phyloP scores from a whole-genome alignment of 2,329 filamentous ascomycete species.

The Dothistroma pini region DNA sequence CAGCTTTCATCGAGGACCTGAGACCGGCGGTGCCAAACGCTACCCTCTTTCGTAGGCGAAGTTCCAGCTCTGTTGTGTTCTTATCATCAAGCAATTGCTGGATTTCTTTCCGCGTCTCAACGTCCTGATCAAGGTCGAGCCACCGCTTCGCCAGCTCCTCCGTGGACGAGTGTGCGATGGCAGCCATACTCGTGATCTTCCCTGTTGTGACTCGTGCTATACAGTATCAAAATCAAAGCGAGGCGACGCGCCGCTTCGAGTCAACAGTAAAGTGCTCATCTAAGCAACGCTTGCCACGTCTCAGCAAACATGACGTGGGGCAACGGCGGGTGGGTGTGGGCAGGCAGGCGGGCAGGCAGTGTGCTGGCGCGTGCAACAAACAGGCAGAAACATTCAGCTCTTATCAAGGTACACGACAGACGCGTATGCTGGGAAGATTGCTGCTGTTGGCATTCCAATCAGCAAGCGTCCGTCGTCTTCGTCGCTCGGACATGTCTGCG shows the following conservation, averaged over 20 bases:
- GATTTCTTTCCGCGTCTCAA: constrained; percentile 53
- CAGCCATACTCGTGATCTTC: not conserved
- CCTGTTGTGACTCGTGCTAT: not conserved
- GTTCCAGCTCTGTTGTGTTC: constrained; percentile 49
- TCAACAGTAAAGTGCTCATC: not conserved
- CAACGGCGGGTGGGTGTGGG: not conserved
- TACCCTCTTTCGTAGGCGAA: constrained; percentile 53
- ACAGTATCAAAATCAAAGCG: not conserved
- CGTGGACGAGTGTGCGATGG: constrained; percentile 9
- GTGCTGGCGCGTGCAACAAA: not conserved
- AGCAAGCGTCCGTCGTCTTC: not conserved
- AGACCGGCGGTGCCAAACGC: constrained; percentile 62
- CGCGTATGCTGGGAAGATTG: not conserved
- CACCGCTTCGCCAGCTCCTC: constrained; percentile 49
- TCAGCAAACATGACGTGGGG: constrained; percentile 14
- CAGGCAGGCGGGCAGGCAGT: not conserved
- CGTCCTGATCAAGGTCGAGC: constrained; percentile 57
- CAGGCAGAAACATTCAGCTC: not conserved
- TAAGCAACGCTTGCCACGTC: constrained; percentile 6
- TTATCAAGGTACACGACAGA: not conserved
- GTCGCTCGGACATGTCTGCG: not conserved
- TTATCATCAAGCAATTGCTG: constrained; percentile 45
- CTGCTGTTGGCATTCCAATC: not conserved
- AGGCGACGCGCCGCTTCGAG: not conserved
- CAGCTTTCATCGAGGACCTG: constrained; percentile 62